phyloP scores from a whole-genome alignment of 139 green algal genomes.

The Monoraphidium neglectum region DNA sequence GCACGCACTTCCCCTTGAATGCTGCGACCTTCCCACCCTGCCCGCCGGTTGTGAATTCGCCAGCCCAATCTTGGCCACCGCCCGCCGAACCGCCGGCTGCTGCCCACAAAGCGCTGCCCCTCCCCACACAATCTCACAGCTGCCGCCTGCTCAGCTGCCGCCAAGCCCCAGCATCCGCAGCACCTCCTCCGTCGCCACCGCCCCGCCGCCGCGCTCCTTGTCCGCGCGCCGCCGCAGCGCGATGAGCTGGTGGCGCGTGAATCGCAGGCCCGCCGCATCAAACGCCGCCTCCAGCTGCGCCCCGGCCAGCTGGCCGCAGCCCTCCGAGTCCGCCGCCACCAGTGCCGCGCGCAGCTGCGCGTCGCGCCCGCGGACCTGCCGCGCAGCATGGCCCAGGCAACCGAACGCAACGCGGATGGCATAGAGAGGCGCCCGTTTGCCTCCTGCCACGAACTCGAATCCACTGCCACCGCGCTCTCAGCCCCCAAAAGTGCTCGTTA shows the following conservation, averaged over 20 bases:
- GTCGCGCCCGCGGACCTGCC: constrained; percentile 18
- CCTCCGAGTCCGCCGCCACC: constrained; percentile 57
- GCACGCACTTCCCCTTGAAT: no score
- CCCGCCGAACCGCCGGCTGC: no score
- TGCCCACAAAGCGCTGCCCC: background rate
- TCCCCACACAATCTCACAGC: background rate
- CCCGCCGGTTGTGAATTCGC: no score
- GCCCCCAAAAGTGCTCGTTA: no score
- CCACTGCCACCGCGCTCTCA: no score
- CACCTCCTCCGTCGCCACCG: constrained; percentile 56
- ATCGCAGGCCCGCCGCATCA: constrained; percentile 48
- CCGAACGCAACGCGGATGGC: background rate
- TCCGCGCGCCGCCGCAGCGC: constrained; percentile 56
- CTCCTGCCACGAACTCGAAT: no score
- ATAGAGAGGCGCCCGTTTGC: background rate
- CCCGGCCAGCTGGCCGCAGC: constrained; percentile 36
- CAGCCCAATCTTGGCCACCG: no score
- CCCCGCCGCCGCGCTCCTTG: constrained; percentile 50
- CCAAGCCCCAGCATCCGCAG: constrained; percentile 23
- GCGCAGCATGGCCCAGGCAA: background rate
- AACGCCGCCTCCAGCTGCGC: constrained; percentile 55
- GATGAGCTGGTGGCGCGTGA: constrained; percentile 71
- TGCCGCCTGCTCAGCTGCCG: background rate
- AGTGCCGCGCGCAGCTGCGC: constrained; percentile 58
- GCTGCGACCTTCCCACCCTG: no score